phyloP scores from a whole-genome alignment of 2,329 filamentous ascomycete species.

The Xylariaceae sp. region DNA sequence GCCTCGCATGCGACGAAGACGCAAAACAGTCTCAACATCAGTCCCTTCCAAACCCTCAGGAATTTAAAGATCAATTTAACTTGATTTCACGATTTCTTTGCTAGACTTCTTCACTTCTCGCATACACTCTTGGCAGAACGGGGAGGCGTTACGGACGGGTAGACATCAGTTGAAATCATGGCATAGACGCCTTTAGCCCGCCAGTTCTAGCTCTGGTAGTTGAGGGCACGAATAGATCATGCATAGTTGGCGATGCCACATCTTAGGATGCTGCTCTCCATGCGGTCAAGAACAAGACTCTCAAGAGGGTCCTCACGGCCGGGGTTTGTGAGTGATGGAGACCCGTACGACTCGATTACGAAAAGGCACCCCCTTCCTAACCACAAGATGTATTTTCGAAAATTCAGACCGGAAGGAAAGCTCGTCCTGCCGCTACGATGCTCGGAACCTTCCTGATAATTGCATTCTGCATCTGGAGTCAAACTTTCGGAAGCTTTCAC shows the following conservation, averaged over 20 bases:
- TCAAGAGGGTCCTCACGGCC: neutral
- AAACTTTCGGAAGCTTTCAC: too few species aligned
- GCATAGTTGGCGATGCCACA: constrained; percentile 19
- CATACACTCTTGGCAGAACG: constrained; percentile 27
- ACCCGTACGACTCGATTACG: neutral
- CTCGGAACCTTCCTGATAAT: too few species aligned
- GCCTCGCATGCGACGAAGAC: constrained; percentile 29
- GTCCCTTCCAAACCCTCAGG: constrained; percentile 1
- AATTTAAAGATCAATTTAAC: too few species aligned
- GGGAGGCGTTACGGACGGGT: constrained; percentile 17
- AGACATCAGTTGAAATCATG: constrained; percentile 10
- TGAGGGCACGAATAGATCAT: constrained; percentile 12
- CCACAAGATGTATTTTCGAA: too few species aligned
- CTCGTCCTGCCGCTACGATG: too few species aligned
- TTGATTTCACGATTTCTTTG: constrained; percentile 10
- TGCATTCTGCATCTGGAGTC: too few species aligned
- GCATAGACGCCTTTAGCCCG: constrained; percentile 18
- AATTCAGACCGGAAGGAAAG: too few species aligned
- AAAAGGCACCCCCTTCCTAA: neutral
- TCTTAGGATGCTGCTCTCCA: constrained; percentile 11
- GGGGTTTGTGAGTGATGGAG: neutral
- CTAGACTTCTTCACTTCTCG: constrained; percentile 11
- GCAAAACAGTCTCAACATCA: constrained; percentile 12
- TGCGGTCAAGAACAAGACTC: too few species aligned
- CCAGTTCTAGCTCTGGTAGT: constrained; percentile 13